Base-by-base conservation (phyloP, 2,329 filamentous ascomycete genomes). In the Cytospora chrysosperma region DNA sequence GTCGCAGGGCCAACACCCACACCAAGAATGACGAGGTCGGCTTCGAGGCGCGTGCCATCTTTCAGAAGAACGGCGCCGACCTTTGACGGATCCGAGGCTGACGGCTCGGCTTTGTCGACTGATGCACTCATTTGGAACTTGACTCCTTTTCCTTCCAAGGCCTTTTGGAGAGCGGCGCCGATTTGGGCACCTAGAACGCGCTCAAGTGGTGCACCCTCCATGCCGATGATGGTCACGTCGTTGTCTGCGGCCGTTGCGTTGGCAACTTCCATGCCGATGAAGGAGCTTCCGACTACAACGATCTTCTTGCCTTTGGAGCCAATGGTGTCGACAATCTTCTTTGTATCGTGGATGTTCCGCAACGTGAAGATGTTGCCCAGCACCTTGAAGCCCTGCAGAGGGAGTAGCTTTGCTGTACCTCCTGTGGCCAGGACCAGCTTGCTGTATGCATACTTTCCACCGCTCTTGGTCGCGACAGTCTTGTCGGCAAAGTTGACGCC, bases 221-320 rank as follows among this genome's bases (percentile, higher is more conserved):
- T 94, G 43, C 95, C 95, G 26, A 99, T 81, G 49, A 98, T 87
- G 9, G 90, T 90, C 19, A 99, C 93, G 10, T 88, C 79, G 74
- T 99, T 96, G 70, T 90, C 89, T 70, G 89, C 90, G 52, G 85
- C 78, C 0, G 90, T 88, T 0, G 96, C 89, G 67, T 93, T 95
- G 66, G 91, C 94, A n/a, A 96, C 86, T 76, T 99, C 95, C 91
- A 99, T 96, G 49, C 95, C 95, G 72, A 99, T 99, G 76, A 99
- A 99, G 0, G 92, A 96, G 64, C 90, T 94, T 49, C 95, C 95
- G 60, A 99, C 82, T 17, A 99, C 83, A 54, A 97, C 92, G 68
- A 99, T 87, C 76, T 97, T 97, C 83, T 97, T 97, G 64, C 87
- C 87, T 72, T 91, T 89, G 55, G 91, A 86, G 32, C 92, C 92